Conservation (phyloP, 2,329 filamentous ascomycete species). For the Sclerotinia borealis region DNA sequence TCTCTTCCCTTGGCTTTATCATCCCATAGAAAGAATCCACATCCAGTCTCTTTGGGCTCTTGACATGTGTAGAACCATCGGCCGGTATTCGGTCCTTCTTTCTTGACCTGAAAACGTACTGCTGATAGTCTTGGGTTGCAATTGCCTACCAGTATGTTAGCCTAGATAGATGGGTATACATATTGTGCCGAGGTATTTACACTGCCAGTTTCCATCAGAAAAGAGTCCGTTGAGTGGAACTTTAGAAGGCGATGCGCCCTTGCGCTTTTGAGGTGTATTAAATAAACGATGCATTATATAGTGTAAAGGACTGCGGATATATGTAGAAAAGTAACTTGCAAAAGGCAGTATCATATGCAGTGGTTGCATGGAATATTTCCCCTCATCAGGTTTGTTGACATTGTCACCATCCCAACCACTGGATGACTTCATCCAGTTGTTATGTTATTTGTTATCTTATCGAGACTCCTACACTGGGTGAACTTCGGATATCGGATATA, state of each 20-base stretch:
- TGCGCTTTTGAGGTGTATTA: slow-evolving; percentile 9
- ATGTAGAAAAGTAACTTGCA: not conserved
- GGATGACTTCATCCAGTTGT: not conserved
- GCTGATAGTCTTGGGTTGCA: slow-evolving; percentile 15
- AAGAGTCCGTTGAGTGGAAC: slow-evolving; percentile 14
- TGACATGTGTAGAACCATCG: slow-evolving; percentile 50
- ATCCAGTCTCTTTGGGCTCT: slow-evolving; percentile 39
- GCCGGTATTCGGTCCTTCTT: slow-evolving; percentile 45
- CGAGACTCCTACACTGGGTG: not conserved
- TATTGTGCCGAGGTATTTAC: not conserved
- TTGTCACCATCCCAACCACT: slow-evolving; percentile 3
- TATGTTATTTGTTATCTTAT: not conserved
- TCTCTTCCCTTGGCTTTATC: slow-evolving; percentile 46
- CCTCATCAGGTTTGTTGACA: not conserved
- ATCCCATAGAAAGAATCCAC: slow-evolving; percentile 54
- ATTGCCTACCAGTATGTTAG: slow-evolving; percentile 7
- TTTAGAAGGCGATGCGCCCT: not conserved
- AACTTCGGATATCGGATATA: not conserved
- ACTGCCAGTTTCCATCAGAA: slow-evolving; percentile 13
- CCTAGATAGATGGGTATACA: too few relatives aligned
- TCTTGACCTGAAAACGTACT: slow-evolving; percentile 37
- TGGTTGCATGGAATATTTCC: not conserved
- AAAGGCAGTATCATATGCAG: not conserved
- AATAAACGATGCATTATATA: not conserved
- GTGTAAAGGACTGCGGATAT: not conserved